These are phyloP conservation scores for Pyrus betulifolia DNA, from an alignment of 306 rosid genomes.

Conservation along the genomic window DNA sequence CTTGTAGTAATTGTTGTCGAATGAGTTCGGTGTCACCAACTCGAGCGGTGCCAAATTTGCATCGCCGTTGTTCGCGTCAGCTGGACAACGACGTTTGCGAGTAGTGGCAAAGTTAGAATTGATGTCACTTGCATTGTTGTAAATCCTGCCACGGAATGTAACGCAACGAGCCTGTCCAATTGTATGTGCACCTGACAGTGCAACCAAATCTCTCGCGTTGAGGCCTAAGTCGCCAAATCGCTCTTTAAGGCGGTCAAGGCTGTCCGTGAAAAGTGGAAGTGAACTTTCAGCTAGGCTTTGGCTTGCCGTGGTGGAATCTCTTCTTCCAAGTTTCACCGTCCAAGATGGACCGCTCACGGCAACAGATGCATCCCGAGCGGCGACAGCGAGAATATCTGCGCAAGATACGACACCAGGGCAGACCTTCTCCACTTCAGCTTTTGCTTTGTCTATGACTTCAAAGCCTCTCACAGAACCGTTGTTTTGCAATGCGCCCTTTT, in stretches of 20 bases:
- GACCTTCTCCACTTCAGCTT: conserved; percentile 40
- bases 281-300: conserved; percentile 10
- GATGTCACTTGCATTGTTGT: conserved; percentile 34
- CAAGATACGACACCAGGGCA: conserved; percentile 53
- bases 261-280: conserved; percentile 25
- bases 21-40: conserved; percentile 50
- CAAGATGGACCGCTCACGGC: conserved; percentile 43
- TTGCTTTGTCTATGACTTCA: conserved; percentile 42
- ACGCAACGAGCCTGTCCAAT: conserved; percentile 47
- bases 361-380: conserved; percentile 61
- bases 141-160: conserved; percentile 41
- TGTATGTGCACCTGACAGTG: conserved; percentile 42
- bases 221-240: conserved; percentile 20
- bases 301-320: conserved; percentile 31
- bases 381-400: conserved; percentile 40
- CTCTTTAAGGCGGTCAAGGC: not conserved
- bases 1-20: conserved; percentile 50
- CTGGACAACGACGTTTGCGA: conserved; percentile 38
- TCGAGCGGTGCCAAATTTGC: conserved; percentile 42
- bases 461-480: conserved; percentile 29
- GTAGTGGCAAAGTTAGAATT: conserved; percentile 44
- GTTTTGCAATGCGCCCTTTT: conserved; percentile 33
- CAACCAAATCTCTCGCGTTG: conserved; percentile 32
- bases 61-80: not conserved
- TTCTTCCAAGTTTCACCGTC: conserved; percentile 33